Evolutionary conservation across 1,284 basidiomycete genomes (phyloP).

Genomic region (Serendipita sp.): DNA sequence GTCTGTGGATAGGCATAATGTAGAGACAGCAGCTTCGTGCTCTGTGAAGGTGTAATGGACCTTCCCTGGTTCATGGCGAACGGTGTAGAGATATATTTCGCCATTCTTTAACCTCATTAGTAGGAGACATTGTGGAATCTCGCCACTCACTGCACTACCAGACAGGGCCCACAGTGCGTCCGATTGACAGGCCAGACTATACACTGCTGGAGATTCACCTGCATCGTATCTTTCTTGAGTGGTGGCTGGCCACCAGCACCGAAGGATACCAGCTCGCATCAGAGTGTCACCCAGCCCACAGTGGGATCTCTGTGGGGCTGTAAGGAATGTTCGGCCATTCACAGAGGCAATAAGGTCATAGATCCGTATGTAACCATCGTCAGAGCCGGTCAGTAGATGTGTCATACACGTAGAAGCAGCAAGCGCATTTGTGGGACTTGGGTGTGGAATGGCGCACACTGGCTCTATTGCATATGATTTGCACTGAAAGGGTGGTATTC

Average conservation of each 20-base stretch:
- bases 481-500: conserved; percentile 23
- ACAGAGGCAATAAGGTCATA: conserved; percentile 85
- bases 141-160: conserved; percentile 58
- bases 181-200: conserved; percentile 76
- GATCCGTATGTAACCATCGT: conserved; percentile 86
- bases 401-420: conserved; percentile 78
- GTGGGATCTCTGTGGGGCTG: conserved; percentile 78
- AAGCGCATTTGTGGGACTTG: conserved; percentile 73
- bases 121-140: conserved; percentile 5
- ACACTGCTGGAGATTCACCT: conserved; percentile 45
- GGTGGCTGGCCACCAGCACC: conserved; percentile 63
- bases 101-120: conserved; percentile 41
- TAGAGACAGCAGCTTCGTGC: conserved; percentile 76
- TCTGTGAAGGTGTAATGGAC: conserved; percentile 58
- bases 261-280: conserved; percentile 76
- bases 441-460: conserved; percentile 81
- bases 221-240: neutral
- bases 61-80: conserved; percentile 83
- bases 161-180: conserved; percentile 84
- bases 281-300: conserved; percentile 84
- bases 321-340: conserved; percentile 78
- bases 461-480: conserved; percentile 79
- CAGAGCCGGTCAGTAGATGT: conserved; percentile 79
- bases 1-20: conserved; percentile 61
- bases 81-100: conserved; percentile 79